Base-by-base conservation (phyloP, 2,329 filamentous ascomycete genomes). In the Colletotrichum kahawae region DNA sequence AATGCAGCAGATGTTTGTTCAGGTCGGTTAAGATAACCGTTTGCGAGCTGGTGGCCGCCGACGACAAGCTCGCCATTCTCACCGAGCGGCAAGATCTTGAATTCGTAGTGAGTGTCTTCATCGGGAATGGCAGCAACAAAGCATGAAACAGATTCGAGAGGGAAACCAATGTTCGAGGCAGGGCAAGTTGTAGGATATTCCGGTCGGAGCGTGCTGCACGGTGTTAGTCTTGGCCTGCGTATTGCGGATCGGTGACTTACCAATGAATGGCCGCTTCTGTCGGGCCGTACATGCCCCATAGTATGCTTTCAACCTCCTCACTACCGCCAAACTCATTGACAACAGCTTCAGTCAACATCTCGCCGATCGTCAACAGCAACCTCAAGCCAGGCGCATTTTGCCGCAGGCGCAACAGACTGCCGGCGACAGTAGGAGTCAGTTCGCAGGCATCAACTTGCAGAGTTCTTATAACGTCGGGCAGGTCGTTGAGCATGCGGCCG, bases 281-380 rank as follows among this genome's bases (percentile, higher is more conserved):
- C 2, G 96, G 96, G 1, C 96, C 96, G 81, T 98, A 98, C 95
- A 98, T 98, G 38, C 93, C 96, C 90, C 95, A 96, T 1, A 98
- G 87, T 57, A 98, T 92, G 78, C 94, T 93, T 3, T 86, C 81
- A 9, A 84, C 84, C 1, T 80, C 81, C 1, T 83, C 80, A 12
- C 87, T 85, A 4, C 91, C 91, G 7, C 95, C 95, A 86, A 97
- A 98, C 80, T 97, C 95, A 43, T 91, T 86, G 27, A 98, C 88
- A 3, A 98, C 93, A 10, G 91, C 90, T 56, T 89, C 87, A 5
- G 94, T 98, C 43, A 98, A 89, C 95, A 98, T 98, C 83, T 98
- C 96, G 7, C 96, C 96, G 78, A 98, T 98, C 0, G 95, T 98
- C 29, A 98, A 85, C 1, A 98, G 87, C 1, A 96, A 84, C 67